Evolutionary conservation across 345 rosid species (phyloP), one percentile per base, ranked within the genome.

Genomic region (Toxicodendron radicans): DNA sequence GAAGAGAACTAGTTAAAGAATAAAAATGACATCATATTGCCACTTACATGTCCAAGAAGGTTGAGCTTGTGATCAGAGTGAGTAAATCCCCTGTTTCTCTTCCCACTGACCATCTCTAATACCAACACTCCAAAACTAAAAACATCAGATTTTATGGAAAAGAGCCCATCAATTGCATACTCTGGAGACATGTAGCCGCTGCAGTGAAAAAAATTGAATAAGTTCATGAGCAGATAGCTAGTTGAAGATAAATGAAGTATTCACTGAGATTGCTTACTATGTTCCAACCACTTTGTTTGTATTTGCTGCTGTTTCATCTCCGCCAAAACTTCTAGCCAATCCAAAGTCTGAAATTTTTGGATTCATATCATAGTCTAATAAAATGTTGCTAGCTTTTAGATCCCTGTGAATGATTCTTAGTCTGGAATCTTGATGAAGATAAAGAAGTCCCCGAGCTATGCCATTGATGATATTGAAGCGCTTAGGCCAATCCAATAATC

Each of bases 341-440:
- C 87, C 89, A 7, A 86, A 86, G 45, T 86, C 89, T 2, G 83
- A 86, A 61, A 86, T 81, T 69, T 86, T 86, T 0, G 89, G 89
- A 16, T 72, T 81, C 82, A 84, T 64, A 8, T 80, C 72, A 23
- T 43, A 21, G n/a, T 85, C 86, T 3, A 85, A 73, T 6, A 85
- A 72, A 33, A 85, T 54, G 56, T 85, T 86, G 75, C 87, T 83
- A 2, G 85, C 79, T 68, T 86, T 83, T 7, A 86, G 74, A 71
- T 86, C 79, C 66, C 79, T 62, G 8, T 80, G 75, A 14, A 76
- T 64, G 4, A 80, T 76, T 38, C 64, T 48, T 10, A 72, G 58
- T 73, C 75, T 68, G 0, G 80, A 80, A 33, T 80, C 83, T 73
- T 80, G 83, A 68, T 80, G 83, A 51, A 80, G 80, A 64, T 76